A percentile compares a stretch with the other conserved stretches of the same genome.
These are phyloP conservation scores for Orbilia ellipsospora DNA, from an alignment of 2,329 filamentous ascomycete species.

Conservation along the genomic window DNA sequence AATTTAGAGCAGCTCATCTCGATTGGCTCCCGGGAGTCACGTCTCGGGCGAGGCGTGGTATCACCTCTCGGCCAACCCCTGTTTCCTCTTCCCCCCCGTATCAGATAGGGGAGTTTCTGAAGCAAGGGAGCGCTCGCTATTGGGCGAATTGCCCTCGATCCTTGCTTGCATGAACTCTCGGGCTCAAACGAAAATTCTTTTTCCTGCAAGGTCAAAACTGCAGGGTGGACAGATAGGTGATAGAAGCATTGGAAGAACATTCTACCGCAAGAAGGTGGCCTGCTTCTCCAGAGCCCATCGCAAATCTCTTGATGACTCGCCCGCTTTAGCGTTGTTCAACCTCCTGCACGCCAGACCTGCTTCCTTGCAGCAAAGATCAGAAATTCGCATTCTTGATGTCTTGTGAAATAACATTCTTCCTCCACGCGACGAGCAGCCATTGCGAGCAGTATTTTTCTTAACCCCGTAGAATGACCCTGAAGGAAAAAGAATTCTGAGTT, in stretches of 20 bases:
- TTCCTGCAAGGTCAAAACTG: slow-evolving; percentile 36
- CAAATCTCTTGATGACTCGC: slow-evolving; percentile 37
- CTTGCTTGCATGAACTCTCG: slow-evolving; percentile 43
- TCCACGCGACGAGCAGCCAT: slow-evolving; percentile 12
- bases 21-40: slow-evolving; percentile 29
- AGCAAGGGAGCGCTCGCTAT: slow-evolving; percentile 43
- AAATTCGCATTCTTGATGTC: slow-evolving; percentile 37
- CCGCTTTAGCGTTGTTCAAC: slow-evolving; percentile 17
- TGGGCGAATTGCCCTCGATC: slow-evolving; percentile 31
- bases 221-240: slow-evolving; percentile 51
- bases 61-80: slow-evolving; percentile 37
- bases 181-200: slow-evolving; percentile 45
- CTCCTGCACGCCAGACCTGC: slow-evolving; percentile 11
- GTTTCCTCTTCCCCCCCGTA: slow-evolving; percentile 42
- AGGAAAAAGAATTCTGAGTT: slow-evolving; percentile 33
- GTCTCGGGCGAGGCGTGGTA: slow-evolving; percentile 42
- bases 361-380: slow-evolving; percentile 37
- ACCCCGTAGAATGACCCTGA: slow-evolving; percentile 47
- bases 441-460: slow-evolving; percentile 14
- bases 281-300: slow-evolving; percentile 28
- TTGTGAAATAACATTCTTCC: slow-evolving; percentile 18
- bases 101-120: slow-evolving; percentile 54
- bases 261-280: slow-evolving; percentile 46
- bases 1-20: slow-evolving; percentile 5
- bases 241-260: slow-evolving; percentile 54